phyloP scores from a whole-genome alignment of 1,139 yeast genomes.

The Saccharomycopsis hybrid region DNA sequence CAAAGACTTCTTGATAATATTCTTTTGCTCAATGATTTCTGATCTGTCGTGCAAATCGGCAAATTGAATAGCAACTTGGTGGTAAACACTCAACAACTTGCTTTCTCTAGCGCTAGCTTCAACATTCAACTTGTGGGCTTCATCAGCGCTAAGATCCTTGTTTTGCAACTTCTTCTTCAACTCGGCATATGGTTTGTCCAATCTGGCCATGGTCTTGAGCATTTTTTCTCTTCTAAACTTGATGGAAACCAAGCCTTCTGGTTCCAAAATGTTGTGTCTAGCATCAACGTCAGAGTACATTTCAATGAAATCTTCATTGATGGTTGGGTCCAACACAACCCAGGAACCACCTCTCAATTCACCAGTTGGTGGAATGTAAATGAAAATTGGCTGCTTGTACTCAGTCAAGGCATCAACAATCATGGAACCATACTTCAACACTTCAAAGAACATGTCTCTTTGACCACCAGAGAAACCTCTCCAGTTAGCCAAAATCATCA shows the following conservation, averaged over 20 bases:
- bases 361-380: conserved; percentile 96
- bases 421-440: conserved; percentile 90
- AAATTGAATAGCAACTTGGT: conserved; percentile 89
- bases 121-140: conserved; percentile 56
- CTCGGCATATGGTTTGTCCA: conserved; percentile 68
- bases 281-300: conserved; percentile 97
- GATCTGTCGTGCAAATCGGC: conserved; percentile 98
- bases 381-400: conserved; percentile 93
- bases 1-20: conserved; percentile 76
- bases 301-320: conserved; percentile 96
- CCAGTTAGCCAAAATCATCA: conserved; percentile 98
- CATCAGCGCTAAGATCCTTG: conserved; percentile 51
- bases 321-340: conserved; percentile 99
- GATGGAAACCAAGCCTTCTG: conserved; percentile 98
- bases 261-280: conserved; percentile 98
- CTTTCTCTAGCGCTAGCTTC: conserved; percentile 75
- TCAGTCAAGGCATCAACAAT: conserved; percentile 96
- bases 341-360: conserved; percentile 99
- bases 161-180: conserved; percentile 49
- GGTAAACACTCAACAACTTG: conserved; percentile 76
- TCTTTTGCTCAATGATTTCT: conserved; percentile 95
- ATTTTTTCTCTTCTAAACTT: conserved; percentile 92
- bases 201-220: conserved; percentile 80
- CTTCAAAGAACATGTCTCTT: conserved; percentile 98
- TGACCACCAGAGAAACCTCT: conserved; percentile 99